These are phyloP conservation scores for Lepidium aucheri DNA, from an alignment of 345 rosid species.

Conservation along the genomic window DNA sequence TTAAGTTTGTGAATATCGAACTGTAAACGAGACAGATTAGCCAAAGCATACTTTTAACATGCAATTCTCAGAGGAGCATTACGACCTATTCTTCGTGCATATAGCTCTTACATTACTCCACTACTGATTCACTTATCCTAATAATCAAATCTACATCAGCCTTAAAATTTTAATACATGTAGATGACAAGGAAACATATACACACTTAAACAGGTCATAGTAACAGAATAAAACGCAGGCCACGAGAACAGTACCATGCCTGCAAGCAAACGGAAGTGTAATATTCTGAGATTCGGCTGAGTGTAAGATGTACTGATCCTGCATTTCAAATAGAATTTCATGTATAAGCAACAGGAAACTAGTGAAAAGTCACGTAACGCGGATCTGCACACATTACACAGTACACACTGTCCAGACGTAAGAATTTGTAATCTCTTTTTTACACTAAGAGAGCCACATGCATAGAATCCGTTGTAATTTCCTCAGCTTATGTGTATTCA, in stretches of 20 bases:
- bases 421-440: neutral
- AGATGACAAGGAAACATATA: neutral
- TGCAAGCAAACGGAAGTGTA: constrained; percentile 89
- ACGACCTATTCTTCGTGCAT: neutral
- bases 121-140: neutral
- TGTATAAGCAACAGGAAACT: neutral
- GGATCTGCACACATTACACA: neutral
- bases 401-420: neutral
- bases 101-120: neutral
- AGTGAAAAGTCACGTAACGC: neutral
- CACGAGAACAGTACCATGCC: constrained; percentile 74
- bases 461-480: neutral
- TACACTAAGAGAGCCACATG: neutral
- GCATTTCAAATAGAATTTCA: constrained; percentile 28
- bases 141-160: neutral
- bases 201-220: neutral
- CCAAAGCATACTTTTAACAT: neutral
- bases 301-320: constrained; percentile 94
- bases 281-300: constrained; percentile 85
- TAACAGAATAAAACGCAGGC: neutral
- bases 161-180: neutral
- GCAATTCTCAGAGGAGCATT: neutral
- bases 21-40: neutral
- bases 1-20: neutral
- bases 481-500: neutral